Conservation (phyloP, 768 basidiomycete species). For the Pulveroboletus sp. region DNA sequence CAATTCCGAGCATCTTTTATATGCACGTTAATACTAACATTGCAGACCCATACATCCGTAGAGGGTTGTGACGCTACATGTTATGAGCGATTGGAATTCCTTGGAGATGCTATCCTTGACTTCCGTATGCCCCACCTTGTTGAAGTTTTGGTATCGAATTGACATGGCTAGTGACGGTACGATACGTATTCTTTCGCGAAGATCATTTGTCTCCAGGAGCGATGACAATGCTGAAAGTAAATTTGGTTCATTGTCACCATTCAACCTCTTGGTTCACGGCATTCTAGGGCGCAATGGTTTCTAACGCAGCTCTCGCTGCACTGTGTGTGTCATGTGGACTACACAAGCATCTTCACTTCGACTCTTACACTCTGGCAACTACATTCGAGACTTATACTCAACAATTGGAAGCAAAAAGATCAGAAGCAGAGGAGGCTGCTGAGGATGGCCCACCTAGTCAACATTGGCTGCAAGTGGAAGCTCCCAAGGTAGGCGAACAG, state of each 20-base stretch:
- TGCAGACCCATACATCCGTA: constrained; percentile 64
- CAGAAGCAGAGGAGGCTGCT: constrained; percentile 44
- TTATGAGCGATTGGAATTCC: constrained; percentile 77
- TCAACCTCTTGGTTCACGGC: neutral
- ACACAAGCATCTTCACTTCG: constrained; percentile 54
- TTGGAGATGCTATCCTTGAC: constrained; percentile 84
- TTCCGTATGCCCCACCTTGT: constrained; percentile 49
- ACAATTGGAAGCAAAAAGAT: constrained; percentile 42
- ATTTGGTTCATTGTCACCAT: neutral
- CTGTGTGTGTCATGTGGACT: constrained; percentile 68
- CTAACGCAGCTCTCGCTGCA: constrained; percentile 72
- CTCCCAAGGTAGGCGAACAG: constrained; percentile 59
- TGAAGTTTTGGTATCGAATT: neutral
- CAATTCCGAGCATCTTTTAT: neutral
- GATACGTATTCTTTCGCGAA: constrained; percentile 62
- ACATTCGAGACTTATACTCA: constrained; percentile 51
- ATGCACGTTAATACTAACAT: constrained; percentile 7
- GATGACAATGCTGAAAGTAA: constrained; percentile 74
- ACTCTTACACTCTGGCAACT: constrained; percentile 46
- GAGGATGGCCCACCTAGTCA: constrained; percentile 57
- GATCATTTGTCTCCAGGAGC: constrained; percentile 65
- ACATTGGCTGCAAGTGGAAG: constrained; percentile 73
- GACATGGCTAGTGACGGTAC: constrained; percentile 56
- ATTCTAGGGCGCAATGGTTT: constrained; percentile 76
- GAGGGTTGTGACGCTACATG: constrained; percentile 51